These are phyloP conservation scores for Neoarthrinium moseri DNA, from an alignment of 2,329 filamentous ascomycete species.

Conservation along the genomic window DNA sequence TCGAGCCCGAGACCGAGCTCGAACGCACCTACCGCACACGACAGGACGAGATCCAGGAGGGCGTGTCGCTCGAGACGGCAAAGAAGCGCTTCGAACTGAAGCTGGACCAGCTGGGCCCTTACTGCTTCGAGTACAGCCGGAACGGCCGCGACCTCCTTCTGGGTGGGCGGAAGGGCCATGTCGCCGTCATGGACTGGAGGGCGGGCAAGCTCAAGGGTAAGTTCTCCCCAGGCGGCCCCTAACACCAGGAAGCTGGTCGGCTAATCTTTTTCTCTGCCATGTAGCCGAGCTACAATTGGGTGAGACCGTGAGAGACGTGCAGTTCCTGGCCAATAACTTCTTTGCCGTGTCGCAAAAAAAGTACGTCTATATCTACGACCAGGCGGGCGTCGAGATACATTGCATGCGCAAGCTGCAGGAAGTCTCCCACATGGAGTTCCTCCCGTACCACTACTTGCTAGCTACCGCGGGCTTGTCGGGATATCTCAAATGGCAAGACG, in stretches of 20 bases:
- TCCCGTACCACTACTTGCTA: conserved; percentile 94
- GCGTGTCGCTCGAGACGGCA: conserved; percentile 78
- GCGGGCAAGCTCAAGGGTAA: conserved; percentile 9
- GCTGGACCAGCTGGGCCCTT: conserved; percentile 80
- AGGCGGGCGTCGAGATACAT: conserved; percentile 87
- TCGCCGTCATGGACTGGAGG: conserved; percentile 78
- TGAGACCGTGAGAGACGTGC: conserved; percentile 86
- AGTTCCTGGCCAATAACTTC: conserved; percentile 91
- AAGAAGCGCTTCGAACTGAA: conserved; percentile 92
- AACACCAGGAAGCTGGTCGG: not conserved
- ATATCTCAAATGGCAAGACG: conserved; percentile 90
- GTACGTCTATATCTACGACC: conserved; percentile 95
- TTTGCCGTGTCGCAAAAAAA: conserved; percentile 97
- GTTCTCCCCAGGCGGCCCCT: not conserved
- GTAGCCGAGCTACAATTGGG: conserved; percentile 88
- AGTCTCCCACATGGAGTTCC: conserved; percentile 89
- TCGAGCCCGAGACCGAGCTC: conserved; percentile 84
- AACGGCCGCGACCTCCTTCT: conserved; percentile 86
- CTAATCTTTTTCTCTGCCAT: not conserved
- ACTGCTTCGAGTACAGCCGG: conserved; percentile 82
- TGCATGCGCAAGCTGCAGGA: conserved; percentile 88
- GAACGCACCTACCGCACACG: conserved; percentile 91
- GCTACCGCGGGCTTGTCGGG: conserved; percentile 73
- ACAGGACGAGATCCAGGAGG: conserved; percentile 78
- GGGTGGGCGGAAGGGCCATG: conserved; percentile 87